A percentile compares a stretch with the other conserved stretches of the same genome.
Evolutionary conservation across 2,329 filamentous ascomycete species (phyloP).

Genomic region (Mollisiaceae sp.): DNA sequence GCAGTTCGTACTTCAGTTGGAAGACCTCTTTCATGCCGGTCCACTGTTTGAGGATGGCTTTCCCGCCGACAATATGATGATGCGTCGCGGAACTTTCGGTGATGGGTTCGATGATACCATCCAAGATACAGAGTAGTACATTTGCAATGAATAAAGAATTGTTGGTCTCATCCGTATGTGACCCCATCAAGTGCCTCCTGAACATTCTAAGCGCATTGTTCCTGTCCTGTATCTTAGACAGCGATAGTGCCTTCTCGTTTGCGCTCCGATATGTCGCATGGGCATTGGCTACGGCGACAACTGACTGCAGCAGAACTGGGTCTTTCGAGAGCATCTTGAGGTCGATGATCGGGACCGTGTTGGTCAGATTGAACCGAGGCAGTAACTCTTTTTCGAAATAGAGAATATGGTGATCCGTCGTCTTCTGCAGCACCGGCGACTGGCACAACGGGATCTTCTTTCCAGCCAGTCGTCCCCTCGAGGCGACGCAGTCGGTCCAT

Average conservation of each 20-base stretch:
- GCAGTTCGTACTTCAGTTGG: conserved; percentile 33
- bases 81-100: conserved; percentile 36
- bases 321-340: conserved; percentile 35
- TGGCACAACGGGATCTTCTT: conserved; percentile 41
- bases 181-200: conserved; percentile 44
- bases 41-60: conserved; percentile 40
- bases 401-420: conserved; percentile 37
- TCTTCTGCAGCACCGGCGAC: conserved; percentile 38
- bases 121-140: conserved; percentile 48
- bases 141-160: conserved; percentile 49
- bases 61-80: conserved; percentile 38
- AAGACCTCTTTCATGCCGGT: conserved; percentile 34
- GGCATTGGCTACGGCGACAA: conserved; percentile 36
- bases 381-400: conserved; percentile 40
- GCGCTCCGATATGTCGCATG: conserved; percentile 36
- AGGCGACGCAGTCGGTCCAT: conserved; percentile 48
- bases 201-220: conserved; percentile 42
- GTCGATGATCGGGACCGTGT: conserved; percentile 35
- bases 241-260: conserved; percentile 30
- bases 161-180: conserved; percentile 42
- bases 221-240: conserved; percentile 37
- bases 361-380: conserved; percentile 39
- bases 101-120: conserved; percentile 39
- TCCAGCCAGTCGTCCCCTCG: conserved; percentile 42
- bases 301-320: conserved; percentile 36